phyloP scores from a whole-genome alignment of 2,329 filamentous ascomycete genomes.

The Macrophomina pseudophaseolina region DNA sequence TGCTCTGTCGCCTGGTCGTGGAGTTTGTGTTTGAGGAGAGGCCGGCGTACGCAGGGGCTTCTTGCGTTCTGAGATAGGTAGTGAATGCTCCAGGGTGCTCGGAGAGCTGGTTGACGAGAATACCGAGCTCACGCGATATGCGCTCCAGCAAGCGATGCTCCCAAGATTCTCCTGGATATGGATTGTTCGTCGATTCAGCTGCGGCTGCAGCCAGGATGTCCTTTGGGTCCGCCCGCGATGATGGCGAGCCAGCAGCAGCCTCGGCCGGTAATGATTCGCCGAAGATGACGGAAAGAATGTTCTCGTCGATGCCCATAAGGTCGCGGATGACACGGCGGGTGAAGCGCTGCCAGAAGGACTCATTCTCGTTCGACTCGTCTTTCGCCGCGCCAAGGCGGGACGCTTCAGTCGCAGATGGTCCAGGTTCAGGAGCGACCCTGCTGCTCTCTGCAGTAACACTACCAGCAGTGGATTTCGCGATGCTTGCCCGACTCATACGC shows the following conservation, averaged over 20 bases:
- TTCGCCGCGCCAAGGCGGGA: slow-evolving; percentile 34
- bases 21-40: slow-evolving; percentile 50
- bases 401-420: slow-evolving; percentile 45
- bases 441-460: slow-evolving; percentile 13
- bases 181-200: slow-evolving; percentile 31
- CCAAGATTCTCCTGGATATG: slow-evolving; percentile 59
- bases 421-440: neutral
- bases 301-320: slow-evolving; percentile 88
- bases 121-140: slow-evolving; percentile 84
- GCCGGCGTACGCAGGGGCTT: slow-evolving; percentile 75
- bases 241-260: slow-evolving; percentile 29
- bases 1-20: slow-evolving; percentile 22
- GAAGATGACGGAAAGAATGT: slow-evolving; percentile 81
- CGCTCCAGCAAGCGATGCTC: slow-evolving; percentile 80
- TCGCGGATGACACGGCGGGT: slow-evolving; percentile 87
- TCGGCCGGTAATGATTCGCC: slow-evolving; percentile 73
- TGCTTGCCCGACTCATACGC: slow-evolving; percentile 64
- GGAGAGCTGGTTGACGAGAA: slow-evolving; percentile 80
- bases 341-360: slow-evolving; percentile 79
- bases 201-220: slow-evolving; percentile 38
- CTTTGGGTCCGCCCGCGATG: slow-evolving; percentile 8
- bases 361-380: slow-evolving; percentile 56
- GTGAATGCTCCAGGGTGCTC: slow-evolving; percentile 89
- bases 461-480: slow-evolving; percentile 34
- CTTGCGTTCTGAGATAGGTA: slow-evolving; percentile 69